Evolutionary conservation across 805 yeast genomes (phyloP).

Genomic region (Suhomyces faveliae): DNA sequence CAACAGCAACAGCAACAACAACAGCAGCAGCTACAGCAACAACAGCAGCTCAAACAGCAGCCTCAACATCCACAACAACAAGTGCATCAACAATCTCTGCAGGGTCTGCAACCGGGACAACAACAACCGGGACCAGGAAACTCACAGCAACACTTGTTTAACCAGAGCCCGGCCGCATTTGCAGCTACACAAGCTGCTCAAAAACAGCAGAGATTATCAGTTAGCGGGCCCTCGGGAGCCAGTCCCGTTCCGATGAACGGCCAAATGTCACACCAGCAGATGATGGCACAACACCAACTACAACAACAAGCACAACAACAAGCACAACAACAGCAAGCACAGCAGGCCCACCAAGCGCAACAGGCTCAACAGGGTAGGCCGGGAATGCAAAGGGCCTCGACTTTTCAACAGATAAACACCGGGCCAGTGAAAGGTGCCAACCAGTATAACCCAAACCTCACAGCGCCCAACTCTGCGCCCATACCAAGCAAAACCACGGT

Average conservation of each 20-base stretch:
- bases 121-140: neutral
- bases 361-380: slow-evolving; percentile 12
- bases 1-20: slow-evolving; percentile 15
- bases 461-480: slow-evolving; percentile 25
- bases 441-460: slow-evolving; percentile 13
- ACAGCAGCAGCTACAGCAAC: slow-evolving; percentile 6
- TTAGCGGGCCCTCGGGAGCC: slow-evolving; percentile 5
- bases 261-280: slow-evolving; percentile 9
- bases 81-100: neutral
- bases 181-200: slow-evolving; percentile 1
- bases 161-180: slow-evolving; percentile 2
- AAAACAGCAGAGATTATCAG: slow-evolving; percentile 6
- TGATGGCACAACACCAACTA: slow-evolving; percentile 12
- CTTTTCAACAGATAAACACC: slow-evolving; percentile 18
- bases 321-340: slow-evolving; percentile 10
- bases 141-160: slow-evolving; percentile 4
- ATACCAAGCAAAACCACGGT: slow-evolving; percentile 15
- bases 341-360: slow-evolving; percentile 14
- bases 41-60: slow-evolving; percentile 3
- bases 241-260: slow-evolving; percentile 9
- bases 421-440: slow-evolving; percentile 11
- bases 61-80: slow-evolving; percentile 1
- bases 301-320: slow-evolving; percentile 12
- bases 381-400: slow-evolving; percentile 21
- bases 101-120: neutral